Percentiles rank a stretch among this genome's conserved stretches.
phyloP scores from a whole-genome alignment of 2,329 filamentous ascomycete species.

The Colletotrichum lindemuthianum region DNA sequence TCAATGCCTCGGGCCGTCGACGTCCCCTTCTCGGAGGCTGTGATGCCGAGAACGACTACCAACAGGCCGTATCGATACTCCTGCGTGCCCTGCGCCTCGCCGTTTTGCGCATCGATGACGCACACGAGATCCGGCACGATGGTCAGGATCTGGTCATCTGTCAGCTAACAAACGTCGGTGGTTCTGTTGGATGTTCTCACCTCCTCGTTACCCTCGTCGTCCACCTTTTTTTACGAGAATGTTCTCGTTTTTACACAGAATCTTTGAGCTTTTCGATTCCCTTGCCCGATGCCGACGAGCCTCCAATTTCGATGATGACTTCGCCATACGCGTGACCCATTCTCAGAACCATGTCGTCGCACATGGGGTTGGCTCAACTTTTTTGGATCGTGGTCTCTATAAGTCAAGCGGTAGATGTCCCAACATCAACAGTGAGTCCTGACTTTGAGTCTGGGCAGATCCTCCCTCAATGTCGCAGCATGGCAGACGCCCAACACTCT shows the following conservation, averaged over 20 bases:
- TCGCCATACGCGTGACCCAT: conserved; percentile 70
- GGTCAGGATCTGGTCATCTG: conserved; percentile 54
- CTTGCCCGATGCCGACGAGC: conserved; percentile 35
- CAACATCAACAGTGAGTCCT: background rate
- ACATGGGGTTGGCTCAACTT: conserved; percentile 59
- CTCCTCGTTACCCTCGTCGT: conserved; percentile 43
- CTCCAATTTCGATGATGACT: conserved; percentile 66
- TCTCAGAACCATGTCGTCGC: conserved; percentile 56
- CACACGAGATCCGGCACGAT: conserved; percentile 67
- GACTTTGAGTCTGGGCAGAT: conserved; percentile 8
- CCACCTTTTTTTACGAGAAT: conserved; percentile 63
- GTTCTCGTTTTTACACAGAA: conserved; percentile 81
- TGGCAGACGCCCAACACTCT: conserved; percentile 60
- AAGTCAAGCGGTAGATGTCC: conserved; percentile 33
- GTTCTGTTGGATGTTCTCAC: conserved; percentile 8
- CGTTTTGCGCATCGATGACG: conserved; percentile 65
- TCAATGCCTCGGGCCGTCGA: conserved; percentile 46
- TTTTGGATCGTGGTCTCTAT: conserved; percentile 54
- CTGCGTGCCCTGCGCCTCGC: conserved; percentile 64
- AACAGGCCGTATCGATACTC: conserved; percentile 65
- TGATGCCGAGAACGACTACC: conserved; percentile 59
- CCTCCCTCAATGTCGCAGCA: conserved; percentile 51
- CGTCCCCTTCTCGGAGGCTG: conserved; percentile 58
- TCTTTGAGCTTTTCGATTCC: conserved; percentile 62
- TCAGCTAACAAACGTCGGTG: background rate